Evolutionary conservation across 2,329 filamentous ascomycete genomes (phyloP).

Genomic region (Gaeumannomyces tritici): DNA sequence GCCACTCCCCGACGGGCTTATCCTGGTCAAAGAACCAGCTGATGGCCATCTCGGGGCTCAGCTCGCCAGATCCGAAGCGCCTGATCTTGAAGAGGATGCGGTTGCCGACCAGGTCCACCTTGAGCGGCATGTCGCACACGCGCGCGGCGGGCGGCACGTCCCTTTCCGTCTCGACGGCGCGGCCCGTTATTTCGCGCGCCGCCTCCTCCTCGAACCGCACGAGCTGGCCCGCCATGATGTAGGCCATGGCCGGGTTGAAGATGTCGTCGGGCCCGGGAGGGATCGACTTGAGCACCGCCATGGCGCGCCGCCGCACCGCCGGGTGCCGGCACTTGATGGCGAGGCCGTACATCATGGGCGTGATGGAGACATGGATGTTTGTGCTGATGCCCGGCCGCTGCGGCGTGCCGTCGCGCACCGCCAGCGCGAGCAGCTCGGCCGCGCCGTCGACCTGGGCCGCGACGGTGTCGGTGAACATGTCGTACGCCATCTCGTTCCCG

Average conservation of each 20-base stretch:
- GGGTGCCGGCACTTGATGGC: constrained; percentile 4
- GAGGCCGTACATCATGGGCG: background rate
- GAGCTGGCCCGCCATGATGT: background rate
- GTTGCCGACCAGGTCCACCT: background rate
- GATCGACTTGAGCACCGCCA: background rate
- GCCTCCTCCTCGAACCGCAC: background rate
- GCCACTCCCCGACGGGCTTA: background rate
- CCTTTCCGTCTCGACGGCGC: background rate
- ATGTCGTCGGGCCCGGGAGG: background rate
- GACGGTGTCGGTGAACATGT: background rate
- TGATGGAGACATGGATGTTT: background rate
- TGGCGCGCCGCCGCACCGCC: background rate
- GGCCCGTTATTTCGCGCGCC: background rate
- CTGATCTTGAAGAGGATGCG: background rate
- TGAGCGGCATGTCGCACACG: background rate
- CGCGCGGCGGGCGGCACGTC: background rate
- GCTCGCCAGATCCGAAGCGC: background rate
- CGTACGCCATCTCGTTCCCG: background rate
- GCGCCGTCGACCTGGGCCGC: background rate
- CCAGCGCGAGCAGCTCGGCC: background rate
- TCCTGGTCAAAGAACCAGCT: background rate
- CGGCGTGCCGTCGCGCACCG: background rate
- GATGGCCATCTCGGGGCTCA: background rate
- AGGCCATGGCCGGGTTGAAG: background rate
- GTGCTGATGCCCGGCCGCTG: background rate